Evolutionary conservation across 2,329 filamentous ascomycete genomes (phyloP).

Genomic region (Dactylellina cionopaga): DNA sequence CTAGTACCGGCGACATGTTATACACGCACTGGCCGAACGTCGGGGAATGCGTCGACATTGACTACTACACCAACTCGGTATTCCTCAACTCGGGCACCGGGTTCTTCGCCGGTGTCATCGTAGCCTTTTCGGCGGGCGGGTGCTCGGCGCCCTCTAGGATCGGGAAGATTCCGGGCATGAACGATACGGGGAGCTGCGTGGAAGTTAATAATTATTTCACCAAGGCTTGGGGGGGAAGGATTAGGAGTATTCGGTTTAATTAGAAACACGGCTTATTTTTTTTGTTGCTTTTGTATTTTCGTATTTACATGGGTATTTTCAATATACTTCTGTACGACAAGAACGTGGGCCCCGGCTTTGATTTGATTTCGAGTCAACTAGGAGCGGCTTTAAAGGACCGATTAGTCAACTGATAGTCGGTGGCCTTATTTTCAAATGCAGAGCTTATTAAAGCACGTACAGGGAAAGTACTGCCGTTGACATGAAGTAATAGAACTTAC

Average conservation of each 20-base stretch:
- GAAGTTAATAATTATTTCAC: constrained; percentile 27
- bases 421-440: too few species aligned
- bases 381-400: too few species aligned
- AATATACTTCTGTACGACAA: too few species aligned
- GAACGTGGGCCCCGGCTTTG: too few species aligned
- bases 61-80: constrained; percentile 31
- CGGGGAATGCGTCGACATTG: constrained; percentile 39
- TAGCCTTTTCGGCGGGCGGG: neutral
- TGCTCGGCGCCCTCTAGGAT: constrained; percentile 8
- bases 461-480: too few species aligned
- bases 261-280: neutral
- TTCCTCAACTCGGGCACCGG: constrained; percentile 35
- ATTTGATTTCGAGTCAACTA: too few species aligned
- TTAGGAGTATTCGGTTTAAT: constrained; percentile 22
- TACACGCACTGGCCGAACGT: constrained; percentile 48
- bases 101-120: constrained; percentile 32
- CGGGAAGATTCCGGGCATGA: constrained; percentile 24
- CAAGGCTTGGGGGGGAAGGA: constrained; percentile 5
- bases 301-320: neutral
- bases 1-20: constrained; percentile 37
- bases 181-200: constrained; percentile 23
- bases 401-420: too few species aligned
- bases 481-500: too few species aligned
- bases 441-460: too few species aligned
- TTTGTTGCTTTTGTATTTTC: neutral